Evolutionary conservation across 2,329 filamentous ascomycete genomes (phyloP), one percentile per base, ranked within the genome.

Genomic region (Laburnicola sp.): DNA sequence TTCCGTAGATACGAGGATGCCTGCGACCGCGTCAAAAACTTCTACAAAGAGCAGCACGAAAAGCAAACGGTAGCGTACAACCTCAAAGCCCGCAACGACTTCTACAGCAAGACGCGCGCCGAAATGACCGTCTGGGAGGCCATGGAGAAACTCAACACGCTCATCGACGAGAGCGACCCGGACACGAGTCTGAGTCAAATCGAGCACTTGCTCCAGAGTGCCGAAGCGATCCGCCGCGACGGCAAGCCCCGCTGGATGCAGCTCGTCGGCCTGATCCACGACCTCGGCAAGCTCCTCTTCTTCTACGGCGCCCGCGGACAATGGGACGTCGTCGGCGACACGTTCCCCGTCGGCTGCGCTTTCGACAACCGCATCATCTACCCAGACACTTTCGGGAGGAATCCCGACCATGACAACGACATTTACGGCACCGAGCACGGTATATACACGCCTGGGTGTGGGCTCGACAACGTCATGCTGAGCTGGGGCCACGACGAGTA

Each of bases 281-380:
- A 91, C 68, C 79, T 91, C 1, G 88, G 88, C 71, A 92, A 91
- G 75, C 81, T 92, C 8, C 82, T 91, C 57, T 89, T 86, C 78
- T 89, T 91, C 76, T 88, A 88, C 76, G 88, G 84, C 54, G 89
- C 88, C n/a, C 78, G 87, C 65, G 91, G 91, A 45, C 91, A 96
- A 76, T 96, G 91, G 91, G 91, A 95, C 67, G 91, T 96, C 2
- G 91, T 96, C 25, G 91, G 91, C 50, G 88, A 92, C 73, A 91
- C 88, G 0, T 91, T 92, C 74, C 86, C 87, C 39, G 86, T 91
- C 36, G 88, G 88, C 63, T 90, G 87, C 71, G 82, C 81, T 56
- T 91, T 89, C 68, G 86, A 90, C 67, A 77, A 86, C 52, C 79
- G 81, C 59, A 93, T 93, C 77, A 88, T 96, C 76, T 91, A 93